Evolutionary conservation across 306 rosid species (phyloP).

Genomic region (Quercus gilva): DNA sequence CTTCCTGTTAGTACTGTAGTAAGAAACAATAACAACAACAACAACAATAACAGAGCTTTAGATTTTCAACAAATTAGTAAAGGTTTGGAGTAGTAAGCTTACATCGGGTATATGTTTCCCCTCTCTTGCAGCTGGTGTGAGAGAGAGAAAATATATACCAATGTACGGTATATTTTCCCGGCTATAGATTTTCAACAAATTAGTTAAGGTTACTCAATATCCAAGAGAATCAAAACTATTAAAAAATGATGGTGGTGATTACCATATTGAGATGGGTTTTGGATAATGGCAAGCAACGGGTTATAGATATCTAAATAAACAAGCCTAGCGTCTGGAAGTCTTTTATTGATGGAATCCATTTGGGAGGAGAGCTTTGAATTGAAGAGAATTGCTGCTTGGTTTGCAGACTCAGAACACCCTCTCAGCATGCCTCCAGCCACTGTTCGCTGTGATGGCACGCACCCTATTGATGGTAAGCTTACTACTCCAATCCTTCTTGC

Average conservation of each 20-base stretch:
- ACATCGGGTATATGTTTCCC: no score
- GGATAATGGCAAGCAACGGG: slow-evolving; percentile 23
- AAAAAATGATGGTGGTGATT: background rate
- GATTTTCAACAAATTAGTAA: no score
- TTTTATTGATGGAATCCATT: slow-evolving; percentile 18
- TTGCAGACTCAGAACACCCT: slow-evolving; percentile 31
- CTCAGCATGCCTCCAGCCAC: slow-evolving; percentile 35
- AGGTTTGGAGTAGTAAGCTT: no score
- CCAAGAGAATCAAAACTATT: background rate
- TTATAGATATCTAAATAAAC: slow-evolving; percentile 41
- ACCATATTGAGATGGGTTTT: slow-evolving; percentile 39
- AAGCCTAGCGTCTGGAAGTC: slow-evolving; percentile 37
- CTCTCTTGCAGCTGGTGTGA: no score
- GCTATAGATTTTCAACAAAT: no score
- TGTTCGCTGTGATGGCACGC: slow-evolving; percentile 52
- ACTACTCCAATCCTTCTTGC: slow-evolving; percentile 41
- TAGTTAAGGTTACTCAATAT: no score
- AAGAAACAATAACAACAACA: no score
- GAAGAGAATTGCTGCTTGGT: slow-evolving; percentile 41
- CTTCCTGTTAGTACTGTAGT: no score
- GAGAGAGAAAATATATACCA: no score
- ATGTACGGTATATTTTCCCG: no score
- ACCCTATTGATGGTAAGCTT: slow-evolving; percentile 33
- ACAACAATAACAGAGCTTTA: no score
- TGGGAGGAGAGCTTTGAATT: slow-evolving; percentile 45